Percentiles rank a stretch among this genome's conserved stretches.
phyloP scores from a whole-genome alignment of 73 alveolate genomes.

The Paramecium sonneborni region DNA sequence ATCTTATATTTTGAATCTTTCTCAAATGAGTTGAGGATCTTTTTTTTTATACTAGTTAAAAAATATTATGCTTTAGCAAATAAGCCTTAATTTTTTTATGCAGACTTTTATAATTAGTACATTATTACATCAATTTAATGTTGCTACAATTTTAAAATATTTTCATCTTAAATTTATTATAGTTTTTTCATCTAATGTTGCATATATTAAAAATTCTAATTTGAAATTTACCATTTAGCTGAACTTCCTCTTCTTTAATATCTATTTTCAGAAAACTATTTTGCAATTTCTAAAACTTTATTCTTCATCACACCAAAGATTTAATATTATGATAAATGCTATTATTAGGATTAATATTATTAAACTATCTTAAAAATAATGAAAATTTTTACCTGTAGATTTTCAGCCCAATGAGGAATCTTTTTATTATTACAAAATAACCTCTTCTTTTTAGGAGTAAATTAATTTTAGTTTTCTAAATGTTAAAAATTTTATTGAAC shows the following conservation, averaged over 20 bases:
- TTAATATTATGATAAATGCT: neutral
- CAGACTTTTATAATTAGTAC: neutral
- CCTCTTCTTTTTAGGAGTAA: conserved; percentile 30
- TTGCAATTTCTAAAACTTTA: neutral
- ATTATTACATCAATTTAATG: neutral
- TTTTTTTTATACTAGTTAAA: neutral
- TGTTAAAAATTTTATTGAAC: neutral
- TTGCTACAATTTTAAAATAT: neutral
- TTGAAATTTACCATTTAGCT: neutral
- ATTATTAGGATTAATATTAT: neutral
- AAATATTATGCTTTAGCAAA: neutral
- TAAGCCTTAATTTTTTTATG: neutral
- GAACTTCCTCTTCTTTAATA: conserved; percentile 34
- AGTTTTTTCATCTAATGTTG: neutral
- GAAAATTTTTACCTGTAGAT: neutral
- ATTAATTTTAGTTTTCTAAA: neutral
- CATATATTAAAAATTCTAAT: neutral
- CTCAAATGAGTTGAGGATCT: neutral
- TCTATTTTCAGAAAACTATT: neutral
- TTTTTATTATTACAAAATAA: conserved; percentile 6
- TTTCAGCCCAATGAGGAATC: conserved; percentile 45
- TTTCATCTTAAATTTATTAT: neutral
- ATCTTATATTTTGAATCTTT: neutral
- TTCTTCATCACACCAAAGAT: neutral
- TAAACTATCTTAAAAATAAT: neutral